phyloP scores from a whole-genome alignment of 2,329 filamentous ascomycete species.

The Chaetothyriales sp. region DNA sequence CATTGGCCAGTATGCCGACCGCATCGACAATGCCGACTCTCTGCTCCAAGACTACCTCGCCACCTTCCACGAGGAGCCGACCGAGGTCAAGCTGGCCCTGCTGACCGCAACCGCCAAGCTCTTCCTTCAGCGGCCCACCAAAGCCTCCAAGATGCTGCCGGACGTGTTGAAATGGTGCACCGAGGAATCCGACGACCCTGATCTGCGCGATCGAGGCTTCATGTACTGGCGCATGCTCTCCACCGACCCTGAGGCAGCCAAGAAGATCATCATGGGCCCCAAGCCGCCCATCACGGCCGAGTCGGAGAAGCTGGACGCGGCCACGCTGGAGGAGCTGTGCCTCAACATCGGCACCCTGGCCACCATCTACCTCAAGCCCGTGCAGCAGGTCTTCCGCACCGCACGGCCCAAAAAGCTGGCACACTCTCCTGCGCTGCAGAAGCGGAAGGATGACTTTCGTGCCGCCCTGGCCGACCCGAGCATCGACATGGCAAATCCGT shows the following conservation, averaged over 20 bases:
- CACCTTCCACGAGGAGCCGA: slow-evolving; percentile 82
- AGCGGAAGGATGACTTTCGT: slow-evolving; percentile 41
- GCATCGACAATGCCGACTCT: slow-evolving; percentile 92
- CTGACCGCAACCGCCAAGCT: slow-evolving; percentile 94
- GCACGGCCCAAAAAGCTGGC: slow-evolving; percentile 66
- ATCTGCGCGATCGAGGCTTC: slow-evolving; percentile 87
- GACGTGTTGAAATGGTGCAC: slow-evolving; percentile 97
- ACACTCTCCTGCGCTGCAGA: slow-evolving; percentile 77
- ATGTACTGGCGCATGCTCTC: slow-evolving; percentile 99
- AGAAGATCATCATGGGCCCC: slow-evolving; percentile 86
- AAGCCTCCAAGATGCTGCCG: slow-evolving; percentile 83
- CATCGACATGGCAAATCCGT: slow-evolving; percentile 16
- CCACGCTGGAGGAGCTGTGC: slow-evolving; percentile 92
- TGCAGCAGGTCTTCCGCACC: slow-evolving; percentile 88
- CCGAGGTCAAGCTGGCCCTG: slow-evolving; percentile 88
- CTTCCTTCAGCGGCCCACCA: slow-evolving; percentile 92
- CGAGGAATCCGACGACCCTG: slow-evolving; percentile 97
- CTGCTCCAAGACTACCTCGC: slow-evolving; percentile 91
- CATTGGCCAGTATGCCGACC: slow-evolving; percentile 92
- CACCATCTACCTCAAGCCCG: slow-evolving; percentile 94
- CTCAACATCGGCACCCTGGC: slow-evolving; percentile 90
- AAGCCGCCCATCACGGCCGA: slow-evolving; percentile 95
- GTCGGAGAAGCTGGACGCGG: slow-evolving; percentile 80
- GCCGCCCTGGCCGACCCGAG: slow-evolving; percentile 16
- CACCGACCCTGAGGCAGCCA: slow-evolving; percentile 76